Evolutionary conservation across 2,329 filamentous ascomycete genomes (phyloP), one percentile per base, ranked within the genome.

Genomic region (Neofusicoccum sp.): DNA sequence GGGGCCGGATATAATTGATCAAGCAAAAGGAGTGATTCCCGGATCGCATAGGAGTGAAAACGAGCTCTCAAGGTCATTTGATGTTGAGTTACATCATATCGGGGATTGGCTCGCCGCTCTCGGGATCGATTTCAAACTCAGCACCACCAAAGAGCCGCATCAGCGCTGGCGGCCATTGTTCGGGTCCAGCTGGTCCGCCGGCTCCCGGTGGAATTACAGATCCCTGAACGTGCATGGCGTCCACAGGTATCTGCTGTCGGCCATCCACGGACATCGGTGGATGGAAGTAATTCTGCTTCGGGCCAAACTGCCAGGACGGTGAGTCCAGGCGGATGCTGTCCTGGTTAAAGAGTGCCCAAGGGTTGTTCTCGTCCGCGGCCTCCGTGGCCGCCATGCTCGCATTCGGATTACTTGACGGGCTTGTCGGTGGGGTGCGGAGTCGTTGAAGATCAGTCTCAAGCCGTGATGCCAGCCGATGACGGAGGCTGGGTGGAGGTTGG

Each of bases 401-500:
- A 16, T 51, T 60, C 9, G 30, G 57, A 14, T 48, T 60, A 45
- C 36, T 51, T 2, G 57, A 60, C 3, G 57, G 57, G n/a, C 45
- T 60, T 1, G 57, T 62, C n/a, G 63, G 45, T 26, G 63, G 58
- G 6, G 47, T 53, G 6, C 61, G 60, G 38, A 63, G 58, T 14
- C 54, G 51, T 36, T 62, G 60, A 12, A 62, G 60, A 45, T 63
- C 63, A 11, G 60, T 61, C 36, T 65, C 58, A 28, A 65, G 53
- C 8, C 63, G 62, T n/a, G 58, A 33, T 33, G 63, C 63, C 28
- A 65, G 53, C 43, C 54, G 57, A 31, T 63, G 60, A 11, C 62
- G 63, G 12, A 65, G 63, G 30, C 62, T 65, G 11, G 63, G 63
- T n/a, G 62, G 62, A 28, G 63, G 63, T 30, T 61, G 63, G 26